A percentile compares a stretch with the other conserved stretches of the same genome.
Evolutionary conservation across 768 basidiomycete genomes (phyloP).

Genomic region (Collybia nuda): DNA sequence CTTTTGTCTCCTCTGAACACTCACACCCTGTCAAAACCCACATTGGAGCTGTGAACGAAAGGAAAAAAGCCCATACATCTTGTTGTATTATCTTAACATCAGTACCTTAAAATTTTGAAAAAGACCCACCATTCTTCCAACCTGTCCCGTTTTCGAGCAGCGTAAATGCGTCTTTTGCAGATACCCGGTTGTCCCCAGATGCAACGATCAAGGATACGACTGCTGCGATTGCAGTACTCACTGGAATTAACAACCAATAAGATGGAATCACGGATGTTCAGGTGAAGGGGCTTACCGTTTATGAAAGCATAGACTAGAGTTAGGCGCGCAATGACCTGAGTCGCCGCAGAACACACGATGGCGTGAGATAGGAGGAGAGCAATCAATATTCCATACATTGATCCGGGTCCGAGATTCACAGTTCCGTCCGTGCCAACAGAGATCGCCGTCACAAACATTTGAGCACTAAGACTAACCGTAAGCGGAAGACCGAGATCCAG

Average conservation of each 20-base stretch:
- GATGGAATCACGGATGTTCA: constrained; percentile 7
- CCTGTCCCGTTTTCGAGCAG: constrained; percentile 71
- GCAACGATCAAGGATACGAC: constrained; percentile 59
- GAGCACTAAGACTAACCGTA: constrained; percentile 39
- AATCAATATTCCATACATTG: constrained; percentile 67
- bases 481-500: too few relatives aligned
- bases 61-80: constrained; percentile 74
- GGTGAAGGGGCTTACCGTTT: constrained; percentile 43
- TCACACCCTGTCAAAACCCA: constrained; percentile 77
- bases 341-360: constrained; percentile 69
- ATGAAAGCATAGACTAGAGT: constrained; percentile 70
- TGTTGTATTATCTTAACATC: constrained; percentile 3
- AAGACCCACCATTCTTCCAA: constrained; percentile 55
- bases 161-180: constrained; percentile 67
- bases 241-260: constrained; percentile 28
- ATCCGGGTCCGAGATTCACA: constrained; percentile 48
- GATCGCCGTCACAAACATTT: constrained; percentile 76
- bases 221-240: constrained; percentile 64
- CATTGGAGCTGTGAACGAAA: constrained; percentile 75
- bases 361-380: constrained; percentile 66
- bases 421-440: constrained; percentile 58
- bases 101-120: neutral
- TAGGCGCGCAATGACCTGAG: constrained; percentile 60
- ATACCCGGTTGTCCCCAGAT: constrained; percentile 52
- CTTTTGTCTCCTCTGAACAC: constrained; percentile 16